Evolutionary conservation across 2,329 filamentous ascomycete genomes (phyloP).

Genomic region (Aspergillus flavus): DNA sequence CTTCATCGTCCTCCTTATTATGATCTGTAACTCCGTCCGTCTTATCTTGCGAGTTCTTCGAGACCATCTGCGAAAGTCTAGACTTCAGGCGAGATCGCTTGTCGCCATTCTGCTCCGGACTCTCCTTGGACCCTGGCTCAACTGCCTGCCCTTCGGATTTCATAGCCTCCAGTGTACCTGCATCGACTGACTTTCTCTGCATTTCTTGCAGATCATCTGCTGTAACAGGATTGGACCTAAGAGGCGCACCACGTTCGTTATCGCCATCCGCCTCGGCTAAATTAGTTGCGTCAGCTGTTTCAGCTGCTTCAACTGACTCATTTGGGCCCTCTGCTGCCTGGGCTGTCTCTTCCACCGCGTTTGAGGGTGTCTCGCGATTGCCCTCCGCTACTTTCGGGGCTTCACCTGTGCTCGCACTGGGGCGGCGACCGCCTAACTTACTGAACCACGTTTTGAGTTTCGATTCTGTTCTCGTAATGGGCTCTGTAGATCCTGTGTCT

Average conservation of each 20-base stretch:
- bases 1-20: constrained; percentile 9
- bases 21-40: constrained; percentile 18
- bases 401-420: constrained; percentile 26
- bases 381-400: background rate
- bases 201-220: constrained; percentile 24
- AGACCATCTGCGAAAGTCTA: constrained; percentile 31
- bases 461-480: constrained; percentile 26
- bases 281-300: background rate
- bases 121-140: constrained; percentile 15
- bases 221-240: constrained; percentile 36
- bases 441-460: constrained; percentile 41
- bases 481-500: constrained; percentile 11
- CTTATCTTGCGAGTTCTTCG: constrained; percentile 25
- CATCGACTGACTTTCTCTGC: constrained; percentile 19
- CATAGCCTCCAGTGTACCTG: constrained; percentile 19
- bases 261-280: background rate
- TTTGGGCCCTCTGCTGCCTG: background rate
- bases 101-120: constrained; percentile 18
- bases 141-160: constrained; percentile 17
- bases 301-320: background rate
- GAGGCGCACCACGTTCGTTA: constrained; percentile 26
- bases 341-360: background rate
- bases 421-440: constrained; percentile 30
- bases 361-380: background rate
- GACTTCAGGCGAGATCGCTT: constrained; percentile 30